Evolutionary conservation across 2,329 filamentous ascomycete genomes (phyloP).

Genomic region (Diplodia scrobiculata): DNA sequence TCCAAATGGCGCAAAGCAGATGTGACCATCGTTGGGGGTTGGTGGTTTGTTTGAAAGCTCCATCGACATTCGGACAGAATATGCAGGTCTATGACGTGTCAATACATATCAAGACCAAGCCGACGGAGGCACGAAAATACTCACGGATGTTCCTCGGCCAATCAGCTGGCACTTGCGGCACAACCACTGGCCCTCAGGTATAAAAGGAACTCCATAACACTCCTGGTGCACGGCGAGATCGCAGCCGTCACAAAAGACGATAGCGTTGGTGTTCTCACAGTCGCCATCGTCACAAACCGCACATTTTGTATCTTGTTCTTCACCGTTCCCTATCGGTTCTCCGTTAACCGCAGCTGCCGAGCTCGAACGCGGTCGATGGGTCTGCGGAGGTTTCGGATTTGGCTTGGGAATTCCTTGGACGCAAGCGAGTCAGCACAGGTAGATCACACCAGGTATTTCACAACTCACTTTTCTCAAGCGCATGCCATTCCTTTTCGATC

Average conservation of each 20-base stretch:
- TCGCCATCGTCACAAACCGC: constrained; percentile 99
- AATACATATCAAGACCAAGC: constrained; percentile 28
- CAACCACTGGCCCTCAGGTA: constrained; percentile 97
- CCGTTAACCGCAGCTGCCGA: constrained; percentile 95
- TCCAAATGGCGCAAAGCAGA: constrained; percentile 96
- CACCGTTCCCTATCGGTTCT: constrained; percentile 75
- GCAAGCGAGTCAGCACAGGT: constrained; percentile 22
- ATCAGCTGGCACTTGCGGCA: constrained; percentile 96
- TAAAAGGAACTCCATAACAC: constrained; percentile 98
- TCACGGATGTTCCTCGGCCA: constrained; percentile 81
- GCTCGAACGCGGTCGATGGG: constrained; percentile 86
- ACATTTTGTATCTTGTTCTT: constrained; percentile 96
- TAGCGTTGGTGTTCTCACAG: constrained; percentile 98
- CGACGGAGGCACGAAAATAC: constrained; percentile 40
- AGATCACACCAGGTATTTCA: constrained; percentile 5
- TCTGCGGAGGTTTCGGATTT: constrained; percentile 93
- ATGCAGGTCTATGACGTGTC: constrained; percentile 73
- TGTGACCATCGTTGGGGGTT: constrained; percentile 92
- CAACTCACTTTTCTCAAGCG: constrained; percentile 75
- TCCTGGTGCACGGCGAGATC: constrained; percentile 97
- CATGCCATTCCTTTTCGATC: constrained; percentile 98
- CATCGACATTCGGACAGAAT: constrained; percentile 96
- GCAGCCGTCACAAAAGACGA: constrained; percentile 98
- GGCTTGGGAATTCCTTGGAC: constrained; percentile 77
- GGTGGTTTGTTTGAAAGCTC: constrained; percentile 97